Conservation (phyloP, 2,329 filamentous ascomycete genomes). For the Coleophoma eucalyptorum region DNA sequence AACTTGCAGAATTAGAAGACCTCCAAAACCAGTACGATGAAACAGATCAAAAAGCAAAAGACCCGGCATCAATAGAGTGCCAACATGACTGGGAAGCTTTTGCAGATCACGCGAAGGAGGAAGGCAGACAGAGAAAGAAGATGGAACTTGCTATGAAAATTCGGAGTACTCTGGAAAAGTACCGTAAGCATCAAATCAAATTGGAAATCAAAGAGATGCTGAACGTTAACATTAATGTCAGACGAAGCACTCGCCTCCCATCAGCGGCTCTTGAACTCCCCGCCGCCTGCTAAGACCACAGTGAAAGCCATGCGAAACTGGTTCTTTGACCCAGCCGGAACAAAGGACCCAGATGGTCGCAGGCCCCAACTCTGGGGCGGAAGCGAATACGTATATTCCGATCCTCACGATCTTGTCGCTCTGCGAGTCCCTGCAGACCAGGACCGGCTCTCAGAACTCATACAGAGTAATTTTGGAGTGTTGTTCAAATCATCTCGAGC, state of each 20-base stretch:
- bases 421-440: conserved; percentile 18
- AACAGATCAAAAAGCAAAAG: conserved; percentile 3
- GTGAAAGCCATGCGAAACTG: conserved; percentile 15
- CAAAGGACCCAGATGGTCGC: neutral
- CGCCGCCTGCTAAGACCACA: conserved; percentile 8
- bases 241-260: conserved; percentile 13
- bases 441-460: conserved; percentile 23
- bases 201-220: neutral
- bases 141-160: conserved; percentile 11
- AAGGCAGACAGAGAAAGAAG: conserved; percentile 3
- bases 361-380: conserved; percentile 18
- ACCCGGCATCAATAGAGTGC: conserved; percentile 4
- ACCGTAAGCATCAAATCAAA: conserved; percentile 7
- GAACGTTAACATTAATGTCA: neutral
- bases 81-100: conserved; percentile 11
- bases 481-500: conserved; percentile 8
- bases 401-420: conserved; percentile 20
- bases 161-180: conserved; percentile 10
- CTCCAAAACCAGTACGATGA: conserved; percentile 8
- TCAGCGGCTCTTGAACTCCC: conserved; percentile 9
- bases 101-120: conserved; percentile 1
- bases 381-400: conserved; percentile 9
- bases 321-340: conserved; percentile 9
- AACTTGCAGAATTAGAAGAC: conserved; percentile 14
- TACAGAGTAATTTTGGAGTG: conserved; percentile 19